Conservation (phyloP, 2,329 filamentous ascomycete species). For the Alternaria gaisen region DNA sequence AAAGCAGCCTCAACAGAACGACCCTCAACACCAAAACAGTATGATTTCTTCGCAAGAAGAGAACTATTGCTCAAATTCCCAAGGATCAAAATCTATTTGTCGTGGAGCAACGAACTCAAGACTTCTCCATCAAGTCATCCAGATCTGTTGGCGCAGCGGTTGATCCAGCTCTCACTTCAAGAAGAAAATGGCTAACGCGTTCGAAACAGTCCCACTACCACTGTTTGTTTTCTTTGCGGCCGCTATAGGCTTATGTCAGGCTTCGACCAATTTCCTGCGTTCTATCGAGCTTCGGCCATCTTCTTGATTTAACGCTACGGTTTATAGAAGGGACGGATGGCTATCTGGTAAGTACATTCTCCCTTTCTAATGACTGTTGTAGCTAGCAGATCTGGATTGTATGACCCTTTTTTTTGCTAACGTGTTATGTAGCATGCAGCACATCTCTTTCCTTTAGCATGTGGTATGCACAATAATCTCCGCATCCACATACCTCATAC, state of each 20-base stretch:
- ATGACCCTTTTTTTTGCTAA: background rate
- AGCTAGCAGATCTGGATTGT: background rate
- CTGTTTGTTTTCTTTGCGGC: background rate
- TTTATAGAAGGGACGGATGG: background rate
- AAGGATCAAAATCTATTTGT: background rate
- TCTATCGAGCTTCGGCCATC: background rate
- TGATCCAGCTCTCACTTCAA: background rate
- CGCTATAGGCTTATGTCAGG: background rate
- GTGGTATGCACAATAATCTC: background rate
- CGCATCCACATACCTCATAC: background rate
- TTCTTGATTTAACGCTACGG: background rate
- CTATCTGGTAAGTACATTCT: background rate
- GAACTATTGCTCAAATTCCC: too few relatives aligned
- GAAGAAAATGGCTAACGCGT: background rate
- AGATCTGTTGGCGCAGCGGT: conserved; percentile 5
- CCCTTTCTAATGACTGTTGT: background rate
- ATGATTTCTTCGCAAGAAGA: background rate
- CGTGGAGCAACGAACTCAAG: background rate
- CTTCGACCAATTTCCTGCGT: background rate
- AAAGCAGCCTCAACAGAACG: background rate
- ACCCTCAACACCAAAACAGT: background rate
- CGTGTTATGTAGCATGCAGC: background rate
- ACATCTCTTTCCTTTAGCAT: too few relatives aligned
- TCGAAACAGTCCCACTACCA: conserved; percentile 2
- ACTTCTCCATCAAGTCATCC: conserved; percentile 8